Conservation (phyloP, 441 rosid genomes). For the Populus trichocarpa region DNA sequence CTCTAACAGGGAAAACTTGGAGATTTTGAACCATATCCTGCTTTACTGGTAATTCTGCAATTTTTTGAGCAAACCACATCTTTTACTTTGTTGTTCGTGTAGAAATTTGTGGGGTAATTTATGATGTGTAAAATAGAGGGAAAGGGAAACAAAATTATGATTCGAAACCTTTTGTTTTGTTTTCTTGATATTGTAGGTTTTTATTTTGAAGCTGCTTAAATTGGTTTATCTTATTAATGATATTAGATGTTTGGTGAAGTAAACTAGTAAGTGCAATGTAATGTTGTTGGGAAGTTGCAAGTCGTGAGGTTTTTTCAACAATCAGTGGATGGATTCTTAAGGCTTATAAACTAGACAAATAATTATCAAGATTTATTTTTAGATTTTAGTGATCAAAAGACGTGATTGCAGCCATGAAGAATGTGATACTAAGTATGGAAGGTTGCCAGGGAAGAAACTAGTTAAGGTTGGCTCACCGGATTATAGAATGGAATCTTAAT, state of each 20-base stretch:
- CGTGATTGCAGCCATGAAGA: not conserved
- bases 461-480: not conserved
- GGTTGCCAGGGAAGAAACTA: not conserved
- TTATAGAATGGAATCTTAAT: not conserved
- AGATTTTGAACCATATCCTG: conserved; percentile 80
- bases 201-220: not conserved
- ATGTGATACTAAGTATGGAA: not conserved
- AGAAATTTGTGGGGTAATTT: not conserved
- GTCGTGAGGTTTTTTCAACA: not conserved
- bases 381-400: not conserved
- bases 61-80: not conserved
- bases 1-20: conserved; percentile 74
- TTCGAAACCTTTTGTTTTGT: not conserved
- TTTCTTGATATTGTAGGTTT: not conserved
- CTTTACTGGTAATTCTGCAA: conserved; percentile 48
- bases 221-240: not conserved
- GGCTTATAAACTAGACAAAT: not conserved
- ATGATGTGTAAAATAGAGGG: not conserved
- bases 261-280: not conserved
- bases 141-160: not conserved
- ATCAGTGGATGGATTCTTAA: not conserved
- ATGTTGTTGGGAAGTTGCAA: not conserved
- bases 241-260: not conserved
- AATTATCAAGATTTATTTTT: not conserved
- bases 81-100: not conserved